phyloP scores from a whole-genome alignment of 106 monocot species.

The Allium sativum region DNA sequence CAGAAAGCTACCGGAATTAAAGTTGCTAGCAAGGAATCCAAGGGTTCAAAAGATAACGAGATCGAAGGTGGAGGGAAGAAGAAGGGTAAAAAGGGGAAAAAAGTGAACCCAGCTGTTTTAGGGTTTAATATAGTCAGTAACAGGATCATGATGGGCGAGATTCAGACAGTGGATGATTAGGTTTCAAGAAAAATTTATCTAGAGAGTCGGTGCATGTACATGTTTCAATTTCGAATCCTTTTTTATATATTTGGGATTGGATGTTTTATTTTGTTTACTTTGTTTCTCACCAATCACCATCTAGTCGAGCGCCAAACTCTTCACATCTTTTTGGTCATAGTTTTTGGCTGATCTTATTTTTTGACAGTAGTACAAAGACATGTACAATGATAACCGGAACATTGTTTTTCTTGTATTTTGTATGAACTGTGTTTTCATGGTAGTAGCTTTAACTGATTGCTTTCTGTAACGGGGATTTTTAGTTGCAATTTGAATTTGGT shows the following conservation, averaged over 20 bases:
- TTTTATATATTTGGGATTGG: not conserved
- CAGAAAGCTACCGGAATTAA: not conserved
- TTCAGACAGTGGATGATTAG: constrained; percentile 71
- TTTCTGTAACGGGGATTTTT: too few species aligned
- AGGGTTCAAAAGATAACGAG: not conserved
- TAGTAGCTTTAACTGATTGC: too few species aligned
- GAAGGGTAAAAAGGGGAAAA: constrained; percentile 91
- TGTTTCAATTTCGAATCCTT: not conserved
- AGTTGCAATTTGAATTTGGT: too few species aligned
- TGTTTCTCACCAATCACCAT: too few species aligned
- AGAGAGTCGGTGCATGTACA: constrained; percentile 16
- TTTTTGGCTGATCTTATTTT: too few species aligned
- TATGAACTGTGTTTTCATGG: too few species aligned
- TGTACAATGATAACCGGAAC: too few species aligned
- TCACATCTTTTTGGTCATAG: too few species aligned
- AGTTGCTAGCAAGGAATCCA: not conserved
- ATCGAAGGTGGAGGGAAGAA: constrained; percentile 44
- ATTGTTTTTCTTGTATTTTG: too few species aligned
- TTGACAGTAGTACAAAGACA: too few species aligned
- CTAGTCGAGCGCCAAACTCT: too few species aligned
- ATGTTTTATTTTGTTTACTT: too few species aligned
- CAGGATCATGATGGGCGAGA: constrained; percentile 99
- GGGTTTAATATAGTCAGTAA: constrained; percentile 90
- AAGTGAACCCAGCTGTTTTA: constrained; percentile 52
- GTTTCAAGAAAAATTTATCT: constrained; percentile 3